Conservation (phyloP, 106 monocot species). For the Dioscorea alata region DNA sequence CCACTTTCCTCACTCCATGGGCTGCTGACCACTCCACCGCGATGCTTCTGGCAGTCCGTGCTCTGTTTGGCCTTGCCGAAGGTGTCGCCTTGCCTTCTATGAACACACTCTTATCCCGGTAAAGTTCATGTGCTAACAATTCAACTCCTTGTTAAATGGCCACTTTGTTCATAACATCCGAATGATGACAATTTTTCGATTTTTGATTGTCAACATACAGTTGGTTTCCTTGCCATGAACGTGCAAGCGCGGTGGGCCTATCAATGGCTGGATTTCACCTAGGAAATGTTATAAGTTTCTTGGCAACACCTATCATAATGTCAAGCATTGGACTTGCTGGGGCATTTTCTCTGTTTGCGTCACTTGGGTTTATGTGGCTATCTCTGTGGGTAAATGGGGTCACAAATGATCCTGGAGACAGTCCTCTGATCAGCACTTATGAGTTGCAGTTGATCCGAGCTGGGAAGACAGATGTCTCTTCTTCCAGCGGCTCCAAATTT, state of each 20-base stretch:
- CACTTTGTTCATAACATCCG: not conserved
- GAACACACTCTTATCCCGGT: conserved; percentile 79
- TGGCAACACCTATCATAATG: conserved; percentile 62
- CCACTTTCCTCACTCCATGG: conserved; percentile 85
- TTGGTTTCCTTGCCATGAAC: conserved; percentile 77
- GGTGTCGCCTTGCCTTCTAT: conserved; percentile 87
- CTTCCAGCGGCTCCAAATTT: not conserved
- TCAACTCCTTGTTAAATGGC: not conserved
- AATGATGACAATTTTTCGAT: not conserved
- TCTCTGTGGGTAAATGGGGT: conserved; percentile 35
- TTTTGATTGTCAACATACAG: conserved; percentile 4
- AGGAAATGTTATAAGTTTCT: conserved; percentile 76
- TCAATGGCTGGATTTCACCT: conserved; percentile 98
- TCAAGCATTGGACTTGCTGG: conserved; percentile 48
- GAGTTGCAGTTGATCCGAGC: conserved; percentile 45
- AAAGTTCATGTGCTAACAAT: not conserved
- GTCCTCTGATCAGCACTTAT: conserved; percentile 30
- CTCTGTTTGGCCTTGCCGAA: conserved; percentile 81
- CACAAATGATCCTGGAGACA: conserved; percentile 44
- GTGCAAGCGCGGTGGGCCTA: conserved; percentile 85
- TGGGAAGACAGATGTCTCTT: conserved; percentile 24
- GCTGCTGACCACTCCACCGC: conserved; percentile 70
- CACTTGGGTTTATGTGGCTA: conserved; percentile 67
- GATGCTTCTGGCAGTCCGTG: conserved; percentile 48
- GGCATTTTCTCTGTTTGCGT: conserved; percentile 55